A percentile compares a stretch with the other conserved stretches of the same genome.
Conservation (phyloP, 192 early-diverging fungal genomes). For the Allomyces macrogynus region DNA sequence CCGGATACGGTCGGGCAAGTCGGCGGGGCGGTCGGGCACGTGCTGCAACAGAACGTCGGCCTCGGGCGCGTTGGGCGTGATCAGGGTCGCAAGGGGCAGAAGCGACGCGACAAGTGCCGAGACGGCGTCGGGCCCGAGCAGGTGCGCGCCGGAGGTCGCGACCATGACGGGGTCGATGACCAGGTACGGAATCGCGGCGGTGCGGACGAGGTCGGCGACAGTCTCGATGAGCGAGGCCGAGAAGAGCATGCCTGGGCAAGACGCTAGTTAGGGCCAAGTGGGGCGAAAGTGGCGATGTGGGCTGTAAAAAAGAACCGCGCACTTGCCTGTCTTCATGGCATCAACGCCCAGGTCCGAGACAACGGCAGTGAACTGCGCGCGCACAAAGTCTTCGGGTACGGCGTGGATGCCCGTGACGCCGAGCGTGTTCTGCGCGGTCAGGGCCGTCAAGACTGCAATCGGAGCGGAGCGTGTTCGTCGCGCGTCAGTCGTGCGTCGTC, state of each 20-base stretch:
- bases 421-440: slow-evolving; percentile 75
- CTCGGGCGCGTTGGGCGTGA: slow-evolving; percentile 75
- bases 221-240: slow-evolving; percentile 37
- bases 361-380: slow-evolving; percentile 45
- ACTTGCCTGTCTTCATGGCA: slow-evolving; percentile 54
- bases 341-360: slow-evolving; percentile 52
- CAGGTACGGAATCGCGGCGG: slow-evolving; percentile 13
- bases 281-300: neutral
- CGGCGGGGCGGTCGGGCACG: slow-evolving; percentile 3
- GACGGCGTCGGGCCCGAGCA: slow-evolving; percentile 42
- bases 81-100: slow-evolving; percentile 44
- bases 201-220: slow-evolving; percentile 24
- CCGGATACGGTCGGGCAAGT: slow-evolving; percentile 15
- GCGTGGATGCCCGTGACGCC: slow-evolving; percentile 46
- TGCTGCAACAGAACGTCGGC: slow-evolving; percentile 36
- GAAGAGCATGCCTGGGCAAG: slow-evolving; percentile 42
- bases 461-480: too few relatives aligned
- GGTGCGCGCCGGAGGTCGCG: slow-evolving; percentile 40
- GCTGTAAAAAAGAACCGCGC: slow-evolving; percentile 5
- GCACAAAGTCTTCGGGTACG: slow-evolving; percentile 38
- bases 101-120: slow-evolving; percentile 25
- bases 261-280: neutral
- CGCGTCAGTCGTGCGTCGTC: too few relatives aligned
- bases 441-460: slow-evolving; percentile 47
- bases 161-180: slow-evolving; percentile 82